A percentile compares a stretch with the other conserved stretches of the same genome.
Conservation (phyloP, 768 basidiomycete genomes). For the Leccinum longicurvipes region DNA sequence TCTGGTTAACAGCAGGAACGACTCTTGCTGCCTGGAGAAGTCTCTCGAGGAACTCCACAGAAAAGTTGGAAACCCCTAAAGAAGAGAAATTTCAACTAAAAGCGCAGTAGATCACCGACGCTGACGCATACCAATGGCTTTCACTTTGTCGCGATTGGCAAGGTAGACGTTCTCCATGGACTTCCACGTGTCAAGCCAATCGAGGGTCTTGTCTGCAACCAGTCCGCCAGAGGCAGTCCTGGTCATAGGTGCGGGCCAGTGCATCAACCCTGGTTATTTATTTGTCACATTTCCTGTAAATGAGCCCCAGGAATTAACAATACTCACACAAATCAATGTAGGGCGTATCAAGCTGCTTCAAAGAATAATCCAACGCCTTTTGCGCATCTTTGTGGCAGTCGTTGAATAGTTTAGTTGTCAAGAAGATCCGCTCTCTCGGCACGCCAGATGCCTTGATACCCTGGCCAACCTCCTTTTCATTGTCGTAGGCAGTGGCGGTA, state of each 20-base stretch:
- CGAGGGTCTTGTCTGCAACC: slow-evolving; percentile 46
- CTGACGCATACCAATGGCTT: slow-evolving; percentile 56
- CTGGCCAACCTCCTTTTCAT: slow-evolving; percentile 78
- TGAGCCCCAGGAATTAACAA: neutral
- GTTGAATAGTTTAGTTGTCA: slow-evolving; percentile 74
- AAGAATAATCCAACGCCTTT: slow-evolving; percentile 60
- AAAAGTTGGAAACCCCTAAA: slow-evolving; percentile 68
- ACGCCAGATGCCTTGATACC: slow-evolving; percentile 76
- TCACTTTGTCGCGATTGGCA: slow-evolving; percentile 64
- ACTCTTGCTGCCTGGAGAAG: slow-evolving; percentile 53
- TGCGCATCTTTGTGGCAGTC: slow-evolving; percentile 55
- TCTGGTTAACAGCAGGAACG: slow-evolving; percentile 76
- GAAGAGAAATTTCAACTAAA: neutral
- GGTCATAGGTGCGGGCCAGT: slow-evolving; percentile 80
- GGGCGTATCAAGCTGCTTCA: slow-evolving; percentile 62
- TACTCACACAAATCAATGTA: slow-evolving; percentile 77
- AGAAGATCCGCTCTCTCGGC: slow-evolving; percentile 68
- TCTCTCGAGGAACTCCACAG: slow-evolving; percentile 57
- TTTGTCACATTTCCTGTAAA: neutral
- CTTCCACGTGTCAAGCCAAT: slow-evolving; percentile 80
- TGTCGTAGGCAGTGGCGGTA: slow-evolving; percentile 68
- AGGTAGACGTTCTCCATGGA: slow-evolving; percentile 68
- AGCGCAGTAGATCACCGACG: neutral
- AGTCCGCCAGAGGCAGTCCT: slow-evolving; percentile 35
- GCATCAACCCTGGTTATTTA: slow-evolving; percentile 57